phyloP scores from a whole-genome alignment of 225 moss, liverwort and hornwort species.

The Sphagnum tenellum region DNA sequence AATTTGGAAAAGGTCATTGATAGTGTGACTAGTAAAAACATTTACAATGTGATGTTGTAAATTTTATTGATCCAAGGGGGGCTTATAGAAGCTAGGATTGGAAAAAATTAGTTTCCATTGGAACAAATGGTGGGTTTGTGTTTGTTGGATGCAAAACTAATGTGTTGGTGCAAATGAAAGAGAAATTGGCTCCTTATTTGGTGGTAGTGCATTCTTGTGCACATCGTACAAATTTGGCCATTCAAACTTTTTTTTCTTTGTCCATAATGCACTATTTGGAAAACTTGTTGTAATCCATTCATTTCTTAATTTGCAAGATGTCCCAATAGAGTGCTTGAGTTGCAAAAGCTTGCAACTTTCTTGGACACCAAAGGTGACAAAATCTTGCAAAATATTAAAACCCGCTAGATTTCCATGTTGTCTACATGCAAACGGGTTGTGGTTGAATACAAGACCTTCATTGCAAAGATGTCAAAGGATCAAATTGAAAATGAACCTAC shows the following conservation, averaged over 20 bases:
- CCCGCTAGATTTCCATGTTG: not conserved
- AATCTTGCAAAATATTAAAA: not conserved
- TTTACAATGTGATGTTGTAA: not conserved
- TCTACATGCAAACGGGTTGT: not conserved
- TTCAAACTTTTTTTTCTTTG: no score
- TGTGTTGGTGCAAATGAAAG: not conserved
- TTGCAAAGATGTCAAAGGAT: not conserved
- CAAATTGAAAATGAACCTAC: no score
- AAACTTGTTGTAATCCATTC: no score
- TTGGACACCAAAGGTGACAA: not conserved
- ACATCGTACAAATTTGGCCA: no score
- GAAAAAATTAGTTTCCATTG: not conserved
- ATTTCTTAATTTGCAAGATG: no score
- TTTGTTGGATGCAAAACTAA: not conserved
- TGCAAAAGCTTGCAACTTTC: not conserved
- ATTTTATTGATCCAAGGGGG: not conserved
- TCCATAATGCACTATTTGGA: no score
- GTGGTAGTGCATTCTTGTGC: no score
- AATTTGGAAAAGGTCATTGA: not conserved
- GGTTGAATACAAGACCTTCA: not conserved
- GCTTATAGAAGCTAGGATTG: not conserved
- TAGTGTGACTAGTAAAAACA: not conserved
- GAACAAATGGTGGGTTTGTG: not conserved
- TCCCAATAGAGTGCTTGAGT: not conserved
- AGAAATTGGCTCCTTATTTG: no score